Base-by-base conservation (phyloP, 306 rosid species). In the Cicer bijugum region DNA sequence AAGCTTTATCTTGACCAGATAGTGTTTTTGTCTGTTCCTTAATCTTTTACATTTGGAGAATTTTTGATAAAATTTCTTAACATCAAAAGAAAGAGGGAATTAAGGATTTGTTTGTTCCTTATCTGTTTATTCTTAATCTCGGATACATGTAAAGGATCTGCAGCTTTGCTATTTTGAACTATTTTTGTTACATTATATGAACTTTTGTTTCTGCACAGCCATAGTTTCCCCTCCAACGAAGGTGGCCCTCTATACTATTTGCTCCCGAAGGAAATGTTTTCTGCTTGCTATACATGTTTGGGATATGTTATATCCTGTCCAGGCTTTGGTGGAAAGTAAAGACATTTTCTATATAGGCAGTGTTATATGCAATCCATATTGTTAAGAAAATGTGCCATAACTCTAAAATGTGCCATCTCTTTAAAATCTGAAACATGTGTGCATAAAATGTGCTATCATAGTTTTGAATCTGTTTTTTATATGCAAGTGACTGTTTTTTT, bases 61-160 rank as follows among this genome's bases (percentile, higher is more conserved):
- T 61, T 77, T 58, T 57, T 37, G 40, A 69, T 12, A 69, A 28
- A 15, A 37, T 73, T 61, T 48, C 47, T 55, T 11, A 56, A 17
- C 37, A 14, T 58, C 20, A 43, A 69, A 77, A 60, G 43, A 51
- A 72, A 58, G 60, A 69, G 76, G 58, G 59, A 71, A 67, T 58
- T 70, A 71, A 42, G 79, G 44, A 15, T 20, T 69, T 39, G 43
- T 19, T 10, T 66, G 48, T 61, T 35, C 46, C 19, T 59, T 58
- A 16, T 28, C 12, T 55, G 2, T 69, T 28, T 28, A 28, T 51
- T 43, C 46, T 51, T 45, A 43, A 43, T 75, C 12, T 47, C 20
- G 12, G 15, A 12, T 8, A 9, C 47, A 10, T 51, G n/a, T 53
- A 61, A 40, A 12, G 7, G 57, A 23, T 7, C 33, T 15, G 11